phyloP scores from a whole-genome alignment of 2,329 filamentous ascomycete genomes.

The Fonsecaea erecta region DNA sequence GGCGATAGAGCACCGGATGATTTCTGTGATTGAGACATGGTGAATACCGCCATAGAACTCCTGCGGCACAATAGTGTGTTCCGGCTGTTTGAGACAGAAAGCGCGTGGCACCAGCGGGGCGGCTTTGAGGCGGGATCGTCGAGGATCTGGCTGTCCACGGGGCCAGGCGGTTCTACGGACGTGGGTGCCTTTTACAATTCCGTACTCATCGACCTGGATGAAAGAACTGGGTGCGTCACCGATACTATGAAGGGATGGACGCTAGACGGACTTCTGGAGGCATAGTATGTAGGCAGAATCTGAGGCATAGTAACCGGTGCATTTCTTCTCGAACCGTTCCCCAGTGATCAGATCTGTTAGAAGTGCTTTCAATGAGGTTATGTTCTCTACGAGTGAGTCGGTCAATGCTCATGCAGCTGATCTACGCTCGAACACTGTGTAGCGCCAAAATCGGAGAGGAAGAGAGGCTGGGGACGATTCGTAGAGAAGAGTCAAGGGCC shows the following conservation, averaged over 20 bases:
- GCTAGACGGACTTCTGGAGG: neutral
- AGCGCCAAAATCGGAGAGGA: too few relatives aligned
- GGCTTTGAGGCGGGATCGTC: neutral
- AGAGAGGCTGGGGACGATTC: too few relatives aligned
- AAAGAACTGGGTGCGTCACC: neutral
- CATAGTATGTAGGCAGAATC: constrained; percentile 2
- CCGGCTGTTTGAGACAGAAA: neutral
- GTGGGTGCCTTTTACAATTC: neutral
- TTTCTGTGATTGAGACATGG: neutral
- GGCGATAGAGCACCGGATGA: neutral
- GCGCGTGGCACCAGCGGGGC: neutral
- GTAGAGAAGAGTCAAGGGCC: too few relatives aligned
- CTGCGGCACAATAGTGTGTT: neutral
- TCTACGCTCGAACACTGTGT: too few relatives aligned
- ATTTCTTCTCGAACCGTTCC: too few relatives aligned
- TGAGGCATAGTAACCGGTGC: too few relatives aligned
- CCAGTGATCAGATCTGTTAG: too few relatives aligned
- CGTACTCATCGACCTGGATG: neutral
- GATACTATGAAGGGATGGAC: neutral
- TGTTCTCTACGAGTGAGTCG: too few relatives aligned
- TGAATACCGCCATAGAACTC: neutral
- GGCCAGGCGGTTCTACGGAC: neutral
- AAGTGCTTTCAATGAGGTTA: too few relatives aligned
- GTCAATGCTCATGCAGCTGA: too few relatives aligned
- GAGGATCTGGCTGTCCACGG: neutral